phyloP scores from a whole-genome alignment of 2,329 filamentous ascomycete species.

The Fusarium abutilonis region DNA sequence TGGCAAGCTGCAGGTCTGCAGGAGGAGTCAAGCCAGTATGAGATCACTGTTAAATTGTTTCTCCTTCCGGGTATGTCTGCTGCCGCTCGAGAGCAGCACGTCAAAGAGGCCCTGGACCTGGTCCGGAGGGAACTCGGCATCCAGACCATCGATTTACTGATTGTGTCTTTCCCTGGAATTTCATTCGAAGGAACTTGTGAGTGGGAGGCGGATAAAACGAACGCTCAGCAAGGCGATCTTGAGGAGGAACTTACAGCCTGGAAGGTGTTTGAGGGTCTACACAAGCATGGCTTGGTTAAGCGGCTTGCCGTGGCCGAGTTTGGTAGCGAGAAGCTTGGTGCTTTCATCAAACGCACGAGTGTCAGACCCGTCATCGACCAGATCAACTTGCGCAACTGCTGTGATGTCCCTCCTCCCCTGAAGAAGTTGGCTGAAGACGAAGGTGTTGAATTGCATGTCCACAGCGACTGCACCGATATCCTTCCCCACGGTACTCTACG shows the following conservation, averaged over 20 bases:
- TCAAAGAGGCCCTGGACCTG: slow-evolving; percentile 79
- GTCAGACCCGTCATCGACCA: slow-evolving; percentile 87
- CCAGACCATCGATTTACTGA: slow-evolving; percentile 82
- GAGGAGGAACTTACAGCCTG: slow-evolving; percentile 75
- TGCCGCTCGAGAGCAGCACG: slow-evolving; percentile 73
- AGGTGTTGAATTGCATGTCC: slow-evolving; percentile 87
- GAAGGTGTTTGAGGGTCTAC: slow-evolving; percentile 77
- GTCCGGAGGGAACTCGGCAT: slow-evolving; percentile 84
- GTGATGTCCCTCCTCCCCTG: slow-evolving; percentile 90
- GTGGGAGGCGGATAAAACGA: slow-evolving; percentile 73
- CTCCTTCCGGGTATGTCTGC: slow-evolving; percentile 79
- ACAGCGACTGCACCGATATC: slow-evolving; percentile 93
- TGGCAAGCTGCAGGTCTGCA: slow-evolving; percentile 75
- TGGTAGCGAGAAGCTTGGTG: slow-evolving; percentile 81
- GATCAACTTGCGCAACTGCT: slow-evolving; percentile 96
- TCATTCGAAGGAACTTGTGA: slow-evolving; percentile 94
- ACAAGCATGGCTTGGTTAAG: slow-evolving; percentile 74
- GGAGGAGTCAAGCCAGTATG: slow-evolving; percentile 86
- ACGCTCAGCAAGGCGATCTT: slow-evolving; percentile 70
- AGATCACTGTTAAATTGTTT: slow-evolving; percentile 96
- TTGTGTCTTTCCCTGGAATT: slow-evolving; percentile 92
- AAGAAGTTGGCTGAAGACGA: slow-evolving; percentile 84
- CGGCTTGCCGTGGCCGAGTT: slow-evolving; percentile 91
- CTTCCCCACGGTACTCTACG: slow-evolving; percentile 85
- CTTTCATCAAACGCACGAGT: slow-evolving; percentile 75